Evolutionary conservation across 2,329 filamentous ascomycete genomes (phyloP).

Genomic region (Leptographium radiaticola): DNA sequence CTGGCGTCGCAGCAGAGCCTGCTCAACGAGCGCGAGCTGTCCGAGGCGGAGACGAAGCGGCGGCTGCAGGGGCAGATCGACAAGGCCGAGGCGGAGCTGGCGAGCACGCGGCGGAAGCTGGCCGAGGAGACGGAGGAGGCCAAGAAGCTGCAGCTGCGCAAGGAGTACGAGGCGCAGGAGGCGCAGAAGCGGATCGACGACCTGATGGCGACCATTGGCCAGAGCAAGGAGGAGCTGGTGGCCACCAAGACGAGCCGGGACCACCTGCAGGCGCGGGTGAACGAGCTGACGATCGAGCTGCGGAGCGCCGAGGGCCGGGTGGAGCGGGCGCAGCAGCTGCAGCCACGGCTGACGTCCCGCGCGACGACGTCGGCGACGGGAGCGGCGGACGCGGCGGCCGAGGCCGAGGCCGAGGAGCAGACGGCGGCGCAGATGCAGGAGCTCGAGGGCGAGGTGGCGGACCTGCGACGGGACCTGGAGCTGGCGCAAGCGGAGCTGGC

Average conservation of each 20-base stretch:
- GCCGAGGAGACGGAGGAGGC: slow-evolving; percentile 71
- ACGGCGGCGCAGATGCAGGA: slow-evolving; percentile 54
- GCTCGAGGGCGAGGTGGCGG: slow-evolving; percentile 67
- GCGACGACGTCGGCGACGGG: slow-evolving; percentile 23
- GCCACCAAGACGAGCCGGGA: slow-evolving; percentile 78
- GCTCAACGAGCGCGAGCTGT: slow-evolving; percentile 80
- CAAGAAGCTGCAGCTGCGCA: slow-evolving; percentile 69
- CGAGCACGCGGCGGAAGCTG: slow-evolving; percentile 67
- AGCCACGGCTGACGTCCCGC: slow-evolving; percentile 61
- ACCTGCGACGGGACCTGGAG: slow-evolving; percentile 79
- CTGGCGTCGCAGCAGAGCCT: slow-evolving; percentile 76
- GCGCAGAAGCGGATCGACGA: slow-evolving; percentile 88
- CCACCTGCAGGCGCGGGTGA: slow-evolving; percentile 76
- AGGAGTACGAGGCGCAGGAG: slow-evolving; percentile 83
- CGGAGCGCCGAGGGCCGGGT: slow-evolving; percentile 81
- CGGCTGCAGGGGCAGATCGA: slow-evolving; percentile 70
- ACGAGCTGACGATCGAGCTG: slow-evolving; percentile 79
- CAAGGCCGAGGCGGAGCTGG: slow-evolving; percentile 64
- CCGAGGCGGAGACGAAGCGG: slow-evolving; percentile 69
- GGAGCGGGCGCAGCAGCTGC: slow-evolving; percentile 64
- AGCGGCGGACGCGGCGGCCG: slow-evolving; percentile 15
- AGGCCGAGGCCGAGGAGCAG: slow-evolving; percentile 29
- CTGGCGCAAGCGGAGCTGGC: slow-evolving; percentile 69
- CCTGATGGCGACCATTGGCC: slow-evolving; percentile 64
- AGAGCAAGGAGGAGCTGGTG: slow-evolving; percentile 75